phyloP scores from a whole-genome alignment of 2,329 filamentous ascomycete genomes.

The Xylariomycetidae sp. region DNA sequence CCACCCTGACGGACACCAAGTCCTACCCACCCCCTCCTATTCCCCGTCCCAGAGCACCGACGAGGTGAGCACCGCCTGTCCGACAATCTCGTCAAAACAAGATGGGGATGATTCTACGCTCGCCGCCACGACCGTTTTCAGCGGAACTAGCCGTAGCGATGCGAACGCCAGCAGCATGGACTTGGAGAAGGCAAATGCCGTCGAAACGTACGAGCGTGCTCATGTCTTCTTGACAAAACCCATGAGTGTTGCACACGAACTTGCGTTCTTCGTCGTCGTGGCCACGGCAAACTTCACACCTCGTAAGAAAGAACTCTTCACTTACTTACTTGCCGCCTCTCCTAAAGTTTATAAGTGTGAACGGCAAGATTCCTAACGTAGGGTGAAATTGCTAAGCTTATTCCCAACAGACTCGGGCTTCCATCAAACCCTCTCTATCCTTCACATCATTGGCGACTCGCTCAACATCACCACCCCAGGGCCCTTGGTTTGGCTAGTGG shows the following conservation, averaged over 20 bases:
- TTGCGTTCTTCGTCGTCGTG: slow-evolving; percentile 22
- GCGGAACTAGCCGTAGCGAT: too few relatives aligned
- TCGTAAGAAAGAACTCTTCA: slow-evolving; percentile 14
- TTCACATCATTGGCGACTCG: slow-evolving; percentile 39
- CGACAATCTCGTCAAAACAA: too few relatives aligned
- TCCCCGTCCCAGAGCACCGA: too few relatives aligned
- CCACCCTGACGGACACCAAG: too few relatives aligned
- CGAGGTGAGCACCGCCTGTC: too few relatives aligned
- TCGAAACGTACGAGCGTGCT: slow-evolving; percentile 16
- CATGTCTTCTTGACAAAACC: slow-evolving; percentile 22
- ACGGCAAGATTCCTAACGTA: too few relatives aligned
- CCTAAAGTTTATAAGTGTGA: too few relatives aligned
- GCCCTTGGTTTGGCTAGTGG: slow-evolving; percentile 41
- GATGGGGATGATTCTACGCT: too few relatives aligned
- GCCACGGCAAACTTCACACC: slow-evolving; percentile 27
- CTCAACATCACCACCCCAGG: slow-evolving; percentile 36
- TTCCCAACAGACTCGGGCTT: slow-evolving; percentile 26
- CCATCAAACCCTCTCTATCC: slow-evolving; percentile 24
- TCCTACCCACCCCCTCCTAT: too few relatives aligned
- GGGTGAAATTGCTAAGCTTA: too few relatives aligned
- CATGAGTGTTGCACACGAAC: slow-evolving; percentile 21
- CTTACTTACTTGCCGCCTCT: not conserved
- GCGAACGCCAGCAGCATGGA: slow-evolving; percentile 16
- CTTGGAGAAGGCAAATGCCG: slow-evolving; percentile 18
- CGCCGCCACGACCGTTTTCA: too few relatives aligned